phyloP scores from a whole-genome alignment of 306 rosid genomes.

The Morella rubra region DNA sequence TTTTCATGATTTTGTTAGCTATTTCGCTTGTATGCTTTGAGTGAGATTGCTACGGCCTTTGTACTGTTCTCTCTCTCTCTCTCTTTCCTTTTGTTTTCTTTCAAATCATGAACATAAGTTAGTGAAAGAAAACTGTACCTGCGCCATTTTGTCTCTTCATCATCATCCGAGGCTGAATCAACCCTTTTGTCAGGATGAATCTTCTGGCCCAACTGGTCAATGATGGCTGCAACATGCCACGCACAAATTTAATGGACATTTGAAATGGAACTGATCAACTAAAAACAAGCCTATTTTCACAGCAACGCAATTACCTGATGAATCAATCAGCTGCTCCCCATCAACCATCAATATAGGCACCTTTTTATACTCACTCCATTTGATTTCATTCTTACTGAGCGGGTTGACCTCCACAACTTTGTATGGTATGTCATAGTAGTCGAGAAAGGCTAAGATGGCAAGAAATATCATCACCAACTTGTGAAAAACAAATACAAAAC shows the following conservation, averaged over 20 bases:
- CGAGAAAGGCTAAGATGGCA: slow-evolving; percentile 74
- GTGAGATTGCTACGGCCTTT: no score
- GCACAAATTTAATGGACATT: slow-evolving; percentile 8
- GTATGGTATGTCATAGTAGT: slow-evolving; percentile 87
- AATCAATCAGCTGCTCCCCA: slow-evolving; percentile 87
- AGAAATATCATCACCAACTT: slow-evolving; percentile 19
- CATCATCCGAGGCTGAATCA: slow-evolving; percentile 45
- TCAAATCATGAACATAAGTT: background rate
- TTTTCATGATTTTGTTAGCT: no score
- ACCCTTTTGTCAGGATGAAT: slow-evolving; percentile 40
- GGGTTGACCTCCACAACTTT: slow-evolving; percentile 95
- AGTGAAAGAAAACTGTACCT: slow-evolving; percentile 46
- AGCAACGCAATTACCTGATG: slow-evolving; percentile 65
- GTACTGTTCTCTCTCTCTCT: no score
- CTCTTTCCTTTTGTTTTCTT: no score
- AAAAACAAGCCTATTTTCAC: slow-evolving; percentile 15
- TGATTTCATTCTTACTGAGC: slow-evolving; percentile 89
- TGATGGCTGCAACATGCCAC: slow-evolving; percentile 56
- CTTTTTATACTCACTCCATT: slow-evolving; percentile 93
- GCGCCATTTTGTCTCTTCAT: slow-evolving; percentile 93
- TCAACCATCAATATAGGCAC: slow-evolving; percentile 92
- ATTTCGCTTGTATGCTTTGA: no score
- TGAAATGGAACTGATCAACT: slow-evolving; percentile 3
- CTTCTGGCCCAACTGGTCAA: slow-evolving; percentile 60
- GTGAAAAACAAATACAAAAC: slow-evolving; percentile 25